Evolutionary conservation across 164 flowering plant genomes (phyloP).

Genomic region (Dillenia suffruticosa): DNA sequence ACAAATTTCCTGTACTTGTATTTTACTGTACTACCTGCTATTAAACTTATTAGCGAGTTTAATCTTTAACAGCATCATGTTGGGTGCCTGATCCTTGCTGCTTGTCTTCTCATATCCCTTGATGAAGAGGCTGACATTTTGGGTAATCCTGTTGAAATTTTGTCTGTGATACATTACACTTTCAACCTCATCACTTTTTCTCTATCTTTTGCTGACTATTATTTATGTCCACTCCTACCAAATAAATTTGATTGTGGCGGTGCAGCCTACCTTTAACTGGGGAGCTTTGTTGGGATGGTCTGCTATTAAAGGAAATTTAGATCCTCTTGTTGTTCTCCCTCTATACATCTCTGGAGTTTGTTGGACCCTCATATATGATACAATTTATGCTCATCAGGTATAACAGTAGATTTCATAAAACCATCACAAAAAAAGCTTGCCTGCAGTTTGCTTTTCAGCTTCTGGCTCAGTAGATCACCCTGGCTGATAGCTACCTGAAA

Average conservation of each 20-base stretch:
- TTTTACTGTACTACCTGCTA: too few relatives aligned
- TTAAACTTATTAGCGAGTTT: background rate
- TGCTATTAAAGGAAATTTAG: slow-evolving; percentile 83
- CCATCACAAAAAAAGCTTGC: background rate
- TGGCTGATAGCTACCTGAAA: too few relatives aligned
- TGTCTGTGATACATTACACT: background rate
- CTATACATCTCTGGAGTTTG: slow-evolving; percentile 80
- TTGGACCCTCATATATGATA: slow-evolving; percentile 99
- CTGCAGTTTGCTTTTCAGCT: background rate
- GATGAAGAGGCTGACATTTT: slow-evolving; percentile 95
- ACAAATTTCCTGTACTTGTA: too few relatives aligned
- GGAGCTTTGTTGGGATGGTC: slow-evolving; percentile 98
- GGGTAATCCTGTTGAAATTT: slow-evolving; percentile 49
- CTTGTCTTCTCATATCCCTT: slow-evolving; percentile 97
- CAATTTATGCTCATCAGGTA: slow-evolving; percentile 99
- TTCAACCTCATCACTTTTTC: background rate
- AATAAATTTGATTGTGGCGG: background rate
- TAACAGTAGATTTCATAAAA: background rate
- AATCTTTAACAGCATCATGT: slow-evolving; percentile 46
- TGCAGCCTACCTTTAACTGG: slow-evolving; percentile 98
- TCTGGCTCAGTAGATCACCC: too few relatives aligned
- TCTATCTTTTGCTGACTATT: background rate
- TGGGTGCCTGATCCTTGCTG: slow-evolving; percentile 92
- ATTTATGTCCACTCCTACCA: background rate
- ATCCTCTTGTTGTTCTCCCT: slow-evolving; percentile 73